Evolutionary conservation across 1,284 basidiomycete species (phyloP), one percentile per base, ranked within the genome.

Genomic region (Moesziomyces antarcticus): DNA sequence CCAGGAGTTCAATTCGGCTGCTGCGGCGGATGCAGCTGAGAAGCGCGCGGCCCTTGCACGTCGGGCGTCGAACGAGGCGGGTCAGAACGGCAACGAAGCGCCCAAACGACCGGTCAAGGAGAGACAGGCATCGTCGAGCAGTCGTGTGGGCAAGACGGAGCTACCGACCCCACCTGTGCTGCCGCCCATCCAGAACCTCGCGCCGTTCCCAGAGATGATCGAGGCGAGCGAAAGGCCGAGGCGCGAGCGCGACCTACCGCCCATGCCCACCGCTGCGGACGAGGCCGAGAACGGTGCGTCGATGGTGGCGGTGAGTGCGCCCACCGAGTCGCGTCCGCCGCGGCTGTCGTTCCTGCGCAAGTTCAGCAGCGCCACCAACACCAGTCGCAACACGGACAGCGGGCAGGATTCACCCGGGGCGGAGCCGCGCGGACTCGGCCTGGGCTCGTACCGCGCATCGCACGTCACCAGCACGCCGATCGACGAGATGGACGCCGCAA

Each of bases 11-110:
- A 14, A 25, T 5, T 9, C 22, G 10, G n/a, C 27, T 3, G 69
- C 73, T 7, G 75, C 75, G 4, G 75, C 69, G 8, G 75, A 77
- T 48, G 75, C 75, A 1, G 75, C 75, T 3, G 73, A 78, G 50
- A 60, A 51, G 45, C 61, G 75, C 20, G 68, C 65, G 7, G 73
- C 66, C 0, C 35, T 68, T 0, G 73, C 66, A 10, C 51, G 58
- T 10, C 56, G 64, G 21, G 27, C 44, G 10, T 60, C 43, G 10
- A 21, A 43, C 21, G 60, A 59, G 25, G 48, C 40, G 22, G 21
- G 18, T n/a, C 50, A 56, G 40, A 45, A 51, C 40, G 50, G 42
- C 22, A 50, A 18, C 30, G 50, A 20, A 3, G 41, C 46, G 11
- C 3, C 30, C 30, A 65, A 47, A 25, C 48, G 71, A 11, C 72